Evolutionary conservation across 2,329 filamentous ascomycete species (phyloP).

Genomic region (Monosporascus cannonballus): DNA sequence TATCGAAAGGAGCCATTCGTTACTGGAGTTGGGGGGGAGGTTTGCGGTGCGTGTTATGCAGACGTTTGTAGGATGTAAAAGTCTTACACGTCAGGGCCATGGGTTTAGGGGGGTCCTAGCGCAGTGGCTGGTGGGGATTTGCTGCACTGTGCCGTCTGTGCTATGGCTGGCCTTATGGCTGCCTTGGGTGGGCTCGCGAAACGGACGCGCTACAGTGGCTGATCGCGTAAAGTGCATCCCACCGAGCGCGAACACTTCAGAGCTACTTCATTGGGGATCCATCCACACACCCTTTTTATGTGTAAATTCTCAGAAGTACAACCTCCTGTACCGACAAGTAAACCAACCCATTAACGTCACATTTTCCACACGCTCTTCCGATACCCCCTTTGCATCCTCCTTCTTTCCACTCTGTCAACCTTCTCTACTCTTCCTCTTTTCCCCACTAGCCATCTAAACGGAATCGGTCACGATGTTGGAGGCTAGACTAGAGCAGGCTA

Average conservation of each 20-base stretch:
- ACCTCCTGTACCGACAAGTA: not conserved
- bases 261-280: not conserved
- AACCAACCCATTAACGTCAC: not conserved
- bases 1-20: too few relatives aligned
- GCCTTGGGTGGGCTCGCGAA: not conserved
- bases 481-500: constrained; percentile 92
- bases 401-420: not conserved
- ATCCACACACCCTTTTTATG: constrained; percentile 4
- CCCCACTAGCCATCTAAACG: not conserved
- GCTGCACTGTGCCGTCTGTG: not conserved
- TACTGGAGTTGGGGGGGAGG: too few relatives aligned
- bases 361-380: not conserved
- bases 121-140: not conserved
- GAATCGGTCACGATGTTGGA: constrained; percentile 66
- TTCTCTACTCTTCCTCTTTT: not conserved
- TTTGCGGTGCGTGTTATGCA: too few relatives aligned
- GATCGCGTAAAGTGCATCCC: constrained; percentile 1
- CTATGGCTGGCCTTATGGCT: too few relatives aligned
- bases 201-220: not conserved
- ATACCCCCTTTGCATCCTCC: not conserved
- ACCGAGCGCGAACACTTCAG: not conserved
- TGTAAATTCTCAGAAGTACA: not conserved
- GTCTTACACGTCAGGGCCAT: too few relatives aligned
- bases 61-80: too few relatives aligned
- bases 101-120: too few relatives aligned